Conservation (phyloP, 2,329 filamentous ascomycete species). For the Ophiostoma sp. region DNA sequence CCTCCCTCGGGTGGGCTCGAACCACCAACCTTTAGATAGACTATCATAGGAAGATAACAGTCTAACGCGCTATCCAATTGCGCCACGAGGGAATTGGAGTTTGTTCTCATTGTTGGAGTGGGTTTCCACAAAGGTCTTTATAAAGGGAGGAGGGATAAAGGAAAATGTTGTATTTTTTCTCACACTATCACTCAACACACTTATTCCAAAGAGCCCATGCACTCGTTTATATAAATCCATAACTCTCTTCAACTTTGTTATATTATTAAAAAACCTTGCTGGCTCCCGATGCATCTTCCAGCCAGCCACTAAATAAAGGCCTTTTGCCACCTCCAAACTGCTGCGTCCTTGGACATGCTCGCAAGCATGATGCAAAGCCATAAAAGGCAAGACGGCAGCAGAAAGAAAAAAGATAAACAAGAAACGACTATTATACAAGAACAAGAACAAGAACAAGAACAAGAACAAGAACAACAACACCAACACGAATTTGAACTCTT, state of each 20-base stretch:
- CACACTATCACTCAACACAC: too few species aligned
- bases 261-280: neutral
- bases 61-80: slow-evolving; percentile 30
- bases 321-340: neutral
- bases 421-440: neutral
- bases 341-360: neutral
- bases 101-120: neutral
- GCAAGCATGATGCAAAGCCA: neutral
- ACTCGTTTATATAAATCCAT: too few species aligned
- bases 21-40: slow-evolving; percentile 30
- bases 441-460: neutral
- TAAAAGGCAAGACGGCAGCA: neutral
- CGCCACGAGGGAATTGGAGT: slow-evolving; percentile 27
- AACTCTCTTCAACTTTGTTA: too few species aligned
- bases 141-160: neutral
- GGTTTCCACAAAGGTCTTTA: neutral
- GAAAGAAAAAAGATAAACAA: neutral
- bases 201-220: too few species aligned
- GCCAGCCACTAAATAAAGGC: neutral
- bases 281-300: neutral
- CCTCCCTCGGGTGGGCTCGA: slow-evolving; percentile 29
- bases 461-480: neutral
- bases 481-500: too few species aligned
- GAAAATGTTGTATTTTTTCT: neutral
- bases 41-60: slow-evolving; percentile 27